These are phyloP conservation scores for Aspergillus chevalieri DNA, from an alignment of 2,329 filamentous ascomycete species.

Conservation along the genomic window DNA sequence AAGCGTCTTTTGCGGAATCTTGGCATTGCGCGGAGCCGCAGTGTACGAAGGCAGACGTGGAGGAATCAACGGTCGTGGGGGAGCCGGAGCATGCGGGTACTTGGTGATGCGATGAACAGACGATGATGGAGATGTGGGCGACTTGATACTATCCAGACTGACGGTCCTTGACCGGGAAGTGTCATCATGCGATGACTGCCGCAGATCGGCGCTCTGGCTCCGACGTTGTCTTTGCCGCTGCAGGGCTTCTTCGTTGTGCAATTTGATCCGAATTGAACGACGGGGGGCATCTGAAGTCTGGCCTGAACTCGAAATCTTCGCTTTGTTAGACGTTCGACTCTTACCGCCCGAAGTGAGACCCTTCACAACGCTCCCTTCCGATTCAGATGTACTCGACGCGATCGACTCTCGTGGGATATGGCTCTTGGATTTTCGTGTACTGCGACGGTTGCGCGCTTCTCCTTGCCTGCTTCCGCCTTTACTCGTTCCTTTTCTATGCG, in stretches of 20 bases:
- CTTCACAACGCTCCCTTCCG: conserved; percentile 39
- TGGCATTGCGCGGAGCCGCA: conserved; percentile 36
- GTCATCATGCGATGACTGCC: conserved; percentile 19
- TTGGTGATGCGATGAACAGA: conserved; percentile 62
- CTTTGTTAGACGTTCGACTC: conserved; percentile 17
- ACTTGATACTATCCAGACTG: conserved; percentile 77
- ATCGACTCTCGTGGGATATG: conserved; percentile 37
- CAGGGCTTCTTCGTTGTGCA: conserved; percentile 70
- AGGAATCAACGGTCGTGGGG: conserved; percentile 84
- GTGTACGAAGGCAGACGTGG: conserved; percentile 84
- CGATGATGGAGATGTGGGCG: conserved; percentile 71
- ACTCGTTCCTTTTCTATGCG: conserved; percentile 13
- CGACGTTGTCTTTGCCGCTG: conserved; percentile 57
- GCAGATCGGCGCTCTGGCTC: conserved; percentile 26
- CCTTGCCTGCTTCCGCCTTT: conserved; percentile 18
- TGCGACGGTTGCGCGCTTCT: conserved; percentile 21
- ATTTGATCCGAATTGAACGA: conserved; percentile 83
- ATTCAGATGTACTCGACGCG: conserved; percentile 50
- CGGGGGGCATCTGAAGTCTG: conserved; percentile 54
- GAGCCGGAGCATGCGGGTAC: conserved; percentile 84
- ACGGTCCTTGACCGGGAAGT: conserved; percentile 41
- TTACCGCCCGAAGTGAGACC: conserved; percentile 16
- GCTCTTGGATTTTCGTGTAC: conserved; percentile 25
- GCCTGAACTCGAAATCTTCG: conserved; percentile 20
- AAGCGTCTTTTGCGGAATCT: conserved; percentile 75